Conservation (phyloP, 2,329 filamentous ascomycete species). For the Arthrocladium fulminans region DNA sequence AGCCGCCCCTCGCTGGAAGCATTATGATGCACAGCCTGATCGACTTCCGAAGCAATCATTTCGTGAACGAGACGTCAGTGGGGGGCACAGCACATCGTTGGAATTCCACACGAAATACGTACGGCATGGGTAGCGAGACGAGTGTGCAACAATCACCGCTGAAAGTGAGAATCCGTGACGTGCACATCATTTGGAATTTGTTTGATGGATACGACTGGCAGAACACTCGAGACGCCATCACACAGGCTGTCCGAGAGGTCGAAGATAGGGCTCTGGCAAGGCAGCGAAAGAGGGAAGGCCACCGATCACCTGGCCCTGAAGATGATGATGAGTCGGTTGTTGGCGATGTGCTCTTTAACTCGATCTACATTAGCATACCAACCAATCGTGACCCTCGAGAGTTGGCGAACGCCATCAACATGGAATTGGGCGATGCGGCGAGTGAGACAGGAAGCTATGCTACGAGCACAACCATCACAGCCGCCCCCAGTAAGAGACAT, state of each 20-base stretch:
- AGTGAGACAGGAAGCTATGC: conserved; percentile 88
- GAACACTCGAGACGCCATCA: conserved; percentile 74
- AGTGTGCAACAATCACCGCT: conserved; percentile 62
- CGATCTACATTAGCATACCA: conserved; percentile 92
- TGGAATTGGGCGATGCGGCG: conserved; percentile 71
- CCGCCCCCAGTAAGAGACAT: conserved; percentile 30
- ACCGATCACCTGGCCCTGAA: conserved; percentile 45
- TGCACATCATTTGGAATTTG: conserved; percentile 94
- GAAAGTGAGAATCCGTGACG: conserved; percentile 68
- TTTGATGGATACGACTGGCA: conserved; percentile 98
- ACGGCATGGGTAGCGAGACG: conserved; percentile 55
- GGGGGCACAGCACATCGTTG: conserved; percentile 65
- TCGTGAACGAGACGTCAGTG: conserved; percentile 52
- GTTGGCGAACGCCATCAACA: conserved; percentile 74
- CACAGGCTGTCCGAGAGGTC: conserved; percentile 78
- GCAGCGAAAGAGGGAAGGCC: conserved; percentile 49
- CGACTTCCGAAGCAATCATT: conserved; percentile 69
- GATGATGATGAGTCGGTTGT: conserved; percentile 76
- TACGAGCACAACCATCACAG: conserved; percentile 52
- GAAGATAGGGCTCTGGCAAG: conserved; percentile 74
- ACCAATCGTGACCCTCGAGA: conserved; percentile 77
- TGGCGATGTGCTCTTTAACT: conserved; percentile 95
- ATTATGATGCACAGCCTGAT: conserved; percentile 37
- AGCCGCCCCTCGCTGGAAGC: conserved; percentile 17
- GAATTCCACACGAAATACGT: conserved; percentile 69